These are phyloP conservation scores for Serendipita sp. DNA, from an alignment of 768 basidiomycete species.

Conservation along the genomic window DNA sequence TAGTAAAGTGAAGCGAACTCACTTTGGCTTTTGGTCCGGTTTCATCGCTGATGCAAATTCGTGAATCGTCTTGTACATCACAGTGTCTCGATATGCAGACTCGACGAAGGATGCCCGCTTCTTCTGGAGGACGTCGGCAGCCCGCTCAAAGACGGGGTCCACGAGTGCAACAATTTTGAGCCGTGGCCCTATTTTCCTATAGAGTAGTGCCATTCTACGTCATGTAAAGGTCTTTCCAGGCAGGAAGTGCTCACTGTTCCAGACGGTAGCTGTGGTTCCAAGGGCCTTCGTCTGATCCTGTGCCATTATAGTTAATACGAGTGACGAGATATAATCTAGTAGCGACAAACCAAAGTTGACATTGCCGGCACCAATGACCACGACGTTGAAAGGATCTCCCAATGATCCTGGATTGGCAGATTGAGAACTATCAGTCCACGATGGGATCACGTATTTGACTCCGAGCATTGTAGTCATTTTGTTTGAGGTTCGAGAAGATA, in stretches of 20 bases:
- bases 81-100: slow-evolving; percentile 81
- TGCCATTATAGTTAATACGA: neutral
- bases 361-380: slow-evolving; percentile 91
- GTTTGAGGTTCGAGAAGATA: neutral
- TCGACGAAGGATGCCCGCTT: slow-evolving; percentile 89
- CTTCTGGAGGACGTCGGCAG: slow-evolving; percentile 54
- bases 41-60: slow-evolving; percentile 58
- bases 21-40: slow-evolving; percentile 42
- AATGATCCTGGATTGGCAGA: neutral
- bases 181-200: slow-evolving; percentile 82
- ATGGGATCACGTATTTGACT: neutral
- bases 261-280: slow-evolving; percentile 90
- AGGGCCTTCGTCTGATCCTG: slow-evolving; percentile 75
- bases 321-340: neutral
- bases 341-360: slow-evolving; percentile 76
- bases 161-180: slow-evolving; percentile 92
- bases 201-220: slow-evolving; percentile 1
- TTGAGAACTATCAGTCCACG: neutral
- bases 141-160: slow-evolving; percentile 76
- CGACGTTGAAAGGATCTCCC: slow-evolving; percentile 52
- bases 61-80: slow-evolving; percentile 66
- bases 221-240: neutral
- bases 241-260: slow-evolving; percentile 45
- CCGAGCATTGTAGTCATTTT: neutral
- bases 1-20: slow-evolving; percentile 9